A percentile compares a stretch with the other conserved stretches of the same genome.
Conservation (phyloP, 495 filamentous ascomycete genomes). For the Tetracladium setigerum region DNA sequence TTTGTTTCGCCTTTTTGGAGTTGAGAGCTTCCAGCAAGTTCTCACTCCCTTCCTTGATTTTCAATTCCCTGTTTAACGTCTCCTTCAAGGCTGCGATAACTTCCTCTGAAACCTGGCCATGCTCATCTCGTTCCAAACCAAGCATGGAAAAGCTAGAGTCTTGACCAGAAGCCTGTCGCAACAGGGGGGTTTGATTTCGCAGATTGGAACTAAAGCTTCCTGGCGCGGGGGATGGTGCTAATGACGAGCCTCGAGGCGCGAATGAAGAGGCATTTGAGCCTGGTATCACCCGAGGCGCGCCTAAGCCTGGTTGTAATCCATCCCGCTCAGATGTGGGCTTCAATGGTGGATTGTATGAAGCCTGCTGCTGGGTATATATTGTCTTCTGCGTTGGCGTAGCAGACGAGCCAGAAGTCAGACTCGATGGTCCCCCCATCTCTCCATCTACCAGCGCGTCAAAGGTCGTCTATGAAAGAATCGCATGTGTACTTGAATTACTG, state of each 20-base stretch:
- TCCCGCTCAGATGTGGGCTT: slow-evolving; percentile 40
- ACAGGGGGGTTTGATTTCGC: slow-evolving; percentile 62
- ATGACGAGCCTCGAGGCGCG: slow-evolving; percentile 53
- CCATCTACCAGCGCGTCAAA: slow-evolving; percentile 23
- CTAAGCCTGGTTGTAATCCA: slow-evolving; percentile 41
- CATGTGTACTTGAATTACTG: slow-evolving; percentile 14
- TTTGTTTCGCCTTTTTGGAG: slow-evolving; percentile 91
- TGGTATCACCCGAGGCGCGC: slow-evolving; percentile 43
- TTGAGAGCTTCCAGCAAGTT: slow-evolving; percentile 93
- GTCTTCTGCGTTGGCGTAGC: slow-evolving; percentile 67
- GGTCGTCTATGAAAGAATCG: slow-evolving; percentile 5
- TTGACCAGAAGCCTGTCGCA: slow-evolving; percentile 59
- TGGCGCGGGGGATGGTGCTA: slow-evolving; percentile 63
- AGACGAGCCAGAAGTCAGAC: slow-evolving; percentile 54
- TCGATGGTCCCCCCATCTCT: slow-evolving; percentile 48
- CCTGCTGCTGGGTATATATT: slow-evolving; percentile 47
- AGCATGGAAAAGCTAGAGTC: slow-evolving; percentile 43
- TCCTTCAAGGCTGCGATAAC: slow-evolving; percentile 67
- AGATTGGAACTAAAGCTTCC: slow-evolving; percentile 92
- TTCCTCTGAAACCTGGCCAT: slow-evolving; percentile 59
- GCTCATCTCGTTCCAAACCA: slow-evolving; percentile 55
- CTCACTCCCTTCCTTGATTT: slow-evolving; percentile 95
- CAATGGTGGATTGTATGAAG: slow-evolving; percentile 25
- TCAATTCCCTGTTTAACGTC: slow-evolving; percentile 84
- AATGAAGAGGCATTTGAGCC: slow-evolving; percentile 54